These are phyloP conservation scores for Ophiostoma sp. DNA, from an alignment of 2,329 filamentous ascomycete species.

Conservation along the genomic window DNA sequence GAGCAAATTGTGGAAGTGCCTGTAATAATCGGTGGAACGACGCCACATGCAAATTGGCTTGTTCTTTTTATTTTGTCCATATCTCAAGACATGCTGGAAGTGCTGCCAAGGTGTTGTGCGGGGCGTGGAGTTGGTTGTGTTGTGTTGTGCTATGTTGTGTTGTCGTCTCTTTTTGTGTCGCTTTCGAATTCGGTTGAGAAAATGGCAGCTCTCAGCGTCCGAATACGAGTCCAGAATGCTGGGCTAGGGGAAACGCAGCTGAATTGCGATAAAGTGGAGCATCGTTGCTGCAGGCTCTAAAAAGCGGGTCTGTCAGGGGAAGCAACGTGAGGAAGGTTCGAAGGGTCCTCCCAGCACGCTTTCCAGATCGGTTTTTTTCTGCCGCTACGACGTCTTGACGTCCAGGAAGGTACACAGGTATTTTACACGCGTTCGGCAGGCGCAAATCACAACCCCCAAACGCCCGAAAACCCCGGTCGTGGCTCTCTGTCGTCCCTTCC, in stretches of 20 bases:
- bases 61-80: neutral
- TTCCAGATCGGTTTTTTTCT: constrained; percentile 5
- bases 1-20: neutral
- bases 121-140: neutral
- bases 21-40: neutral
- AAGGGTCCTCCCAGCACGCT: neutral
- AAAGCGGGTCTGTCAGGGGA: constrained; percentile 10
- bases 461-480: neutral
- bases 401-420: neutral
- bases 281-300: constrained; percentile 6
- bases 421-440: neutral
- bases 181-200: constrained; percentile 16
- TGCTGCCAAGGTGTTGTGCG: neutral
- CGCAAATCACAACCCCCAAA: neutral
- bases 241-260: neutral
- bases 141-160: neutral
- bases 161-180: neutral
- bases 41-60: neutral
- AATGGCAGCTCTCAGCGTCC: neutral
- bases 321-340: neutral
- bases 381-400: neutral
- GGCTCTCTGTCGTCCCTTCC: neutral
- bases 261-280: constrained; percentile 12
- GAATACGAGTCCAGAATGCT: constrained; percentile 14
- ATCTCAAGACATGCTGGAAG: neutral